phyloP scores from a whole-genome alignment of 257 asterid species.

The Verbascum thapsus region DNA sequence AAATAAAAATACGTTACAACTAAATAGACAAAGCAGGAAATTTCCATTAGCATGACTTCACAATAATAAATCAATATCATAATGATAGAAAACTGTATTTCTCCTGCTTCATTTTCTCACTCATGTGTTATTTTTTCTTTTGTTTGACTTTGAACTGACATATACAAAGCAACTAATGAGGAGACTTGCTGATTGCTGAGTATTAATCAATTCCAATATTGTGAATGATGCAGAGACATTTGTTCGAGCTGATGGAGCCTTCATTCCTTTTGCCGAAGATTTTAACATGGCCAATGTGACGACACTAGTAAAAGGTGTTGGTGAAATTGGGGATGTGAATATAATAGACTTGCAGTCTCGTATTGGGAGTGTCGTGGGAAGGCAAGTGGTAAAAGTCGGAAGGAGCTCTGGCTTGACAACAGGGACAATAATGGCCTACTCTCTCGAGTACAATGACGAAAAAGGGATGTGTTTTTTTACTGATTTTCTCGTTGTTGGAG shows the following conservation, averaged over 20 bases:
- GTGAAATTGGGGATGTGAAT: constrained; percentile 80
- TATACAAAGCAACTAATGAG: too few species aligned
- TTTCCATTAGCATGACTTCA: too few species aligned
- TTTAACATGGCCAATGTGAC: constrained; percentile 69
- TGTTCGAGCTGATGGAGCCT: constrained; percentile 99
- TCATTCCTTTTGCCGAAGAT: constrained; percentile 90
- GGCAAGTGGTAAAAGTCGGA: constrained; percentile 91
- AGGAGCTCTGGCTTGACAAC: constrained; percentile 96
- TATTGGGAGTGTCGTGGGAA: constrained; percentile 73
- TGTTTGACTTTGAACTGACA: too few species aligned
- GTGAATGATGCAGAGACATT: constrained; percentile 74
- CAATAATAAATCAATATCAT: too few species aligned
- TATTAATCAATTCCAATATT: too few species aligned
- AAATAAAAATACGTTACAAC: too few species aligned
- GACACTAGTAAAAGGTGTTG: constrained; percentile 80
- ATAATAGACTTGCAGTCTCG: constrained; percentile 84
- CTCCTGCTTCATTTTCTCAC: too few species aligned
- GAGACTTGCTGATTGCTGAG: too few species aligned
- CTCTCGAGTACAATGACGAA: constrained; percentile 92
- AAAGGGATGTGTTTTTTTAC: constrained; percentile 92
- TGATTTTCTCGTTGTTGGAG: constrained; percentile 96
- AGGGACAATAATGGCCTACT: constrained; percentile 94
- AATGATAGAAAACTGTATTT: too few species aligned
- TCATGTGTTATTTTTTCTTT: too few species aligned
- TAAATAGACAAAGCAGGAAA: too few species aligned